A percentile compares a stretch with the other conserved stretches of the same genome.
phyloP scores from a whole-genome alignment of 768 basidiomycete species.

The Leccinum subgranulosum region DNA sequence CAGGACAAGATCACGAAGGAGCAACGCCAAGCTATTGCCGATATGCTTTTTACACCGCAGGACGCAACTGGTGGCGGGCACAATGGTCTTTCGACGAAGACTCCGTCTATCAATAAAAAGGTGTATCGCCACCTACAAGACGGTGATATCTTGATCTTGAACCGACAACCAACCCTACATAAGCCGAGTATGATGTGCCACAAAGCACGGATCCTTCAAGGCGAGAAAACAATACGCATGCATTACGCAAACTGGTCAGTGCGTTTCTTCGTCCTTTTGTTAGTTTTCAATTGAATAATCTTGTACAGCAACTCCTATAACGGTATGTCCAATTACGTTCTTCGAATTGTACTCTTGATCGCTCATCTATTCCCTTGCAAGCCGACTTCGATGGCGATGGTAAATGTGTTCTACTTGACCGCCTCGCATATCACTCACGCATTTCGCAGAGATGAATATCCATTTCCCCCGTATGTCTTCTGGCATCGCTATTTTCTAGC shows the following conservation, averaged over 20 bases:
- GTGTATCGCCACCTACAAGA: conserved; percentile 93
- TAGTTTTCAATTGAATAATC: conserved; percentile 13
- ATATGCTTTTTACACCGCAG: conserved; percentile 91
- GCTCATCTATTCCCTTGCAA: conserved; percentile 25
- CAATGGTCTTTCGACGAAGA: conserved; percentile 70
- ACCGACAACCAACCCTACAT: conserved; percentile 97
- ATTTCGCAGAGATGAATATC: conserved; percentile 89
- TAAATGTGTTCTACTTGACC: conserved; percentile 30
- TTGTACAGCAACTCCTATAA: conserved; percentile 89
- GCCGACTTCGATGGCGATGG: conserved; percentile 95
- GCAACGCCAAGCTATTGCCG: conserved; percentile 92
- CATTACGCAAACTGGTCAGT: conserved; percentile 98
- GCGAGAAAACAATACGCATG: conserved; percentile 99
- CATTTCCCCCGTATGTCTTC: conserved; percentile 88
- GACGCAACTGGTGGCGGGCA: conserved; percentile 49
- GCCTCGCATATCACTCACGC: conserved; percentile 2
- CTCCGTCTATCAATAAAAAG: conserved; percentile 88
- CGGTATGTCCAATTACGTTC: conserved; percentile 45
- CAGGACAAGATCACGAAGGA: conserved; percentile 86
- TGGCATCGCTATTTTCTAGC: background rate
- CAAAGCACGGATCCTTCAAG: conserved; percentile 83
- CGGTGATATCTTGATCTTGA: conserved; percentile 93
- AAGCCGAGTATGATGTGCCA: conserved; percentile 99
- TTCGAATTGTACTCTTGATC: conserved; percentile 1
- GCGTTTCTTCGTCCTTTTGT: conserved; percentile 2